These are phyloP conservation scores for Pestalotiopsis sp. DNA, from an alignment of 2,329 filamentous ascomycete genomes.

Conservation along the genomic window DNA sequence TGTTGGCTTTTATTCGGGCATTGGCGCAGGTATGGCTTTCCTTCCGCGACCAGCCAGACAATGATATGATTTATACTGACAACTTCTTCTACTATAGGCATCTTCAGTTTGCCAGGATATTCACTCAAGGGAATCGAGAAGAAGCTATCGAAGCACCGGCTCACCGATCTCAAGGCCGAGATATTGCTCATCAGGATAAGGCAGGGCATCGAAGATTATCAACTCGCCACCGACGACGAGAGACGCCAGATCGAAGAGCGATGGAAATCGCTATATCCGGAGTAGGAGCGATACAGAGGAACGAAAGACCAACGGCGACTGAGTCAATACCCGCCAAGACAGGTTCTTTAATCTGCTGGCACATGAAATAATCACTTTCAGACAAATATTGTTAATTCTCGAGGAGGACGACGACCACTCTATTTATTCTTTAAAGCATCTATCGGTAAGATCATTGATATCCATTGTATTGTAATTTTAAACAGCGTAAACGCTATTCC, in stretches of 20 bases:
- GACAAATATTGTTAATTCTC: too few species aligned
- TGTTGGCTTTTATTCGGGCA: slow-evolving; percentile 79
- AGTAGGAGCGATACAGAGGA: too few species aligned
- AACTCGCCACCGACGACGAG: not conserved
- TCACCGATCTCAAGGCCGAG: slow-evolving; percentile 10
- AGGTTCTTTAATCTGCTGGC: too few species aligned
- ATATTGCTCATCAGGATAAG: not conserved
- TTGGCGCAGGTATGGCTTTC: slow-evolving; percentile 66
- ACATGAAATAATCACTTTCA: too few species aligned
- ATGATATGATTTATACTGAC: not conserved
- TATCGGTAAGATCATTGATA: too few species aligned
- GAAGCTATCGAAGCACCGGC: not conserved
- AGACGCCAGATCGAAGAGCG: not conserved
- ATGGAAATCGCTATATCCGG: not conserved
- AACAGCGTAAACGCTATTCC: too few species aligned
- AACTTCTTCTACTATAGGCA: not conserved
- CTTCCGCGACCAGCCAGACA: not conserved
- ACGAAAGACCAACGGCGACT: too few species aligned
- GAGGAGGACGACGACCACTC: too few species aligned
- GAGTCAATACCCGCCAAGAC: too few species aligned
- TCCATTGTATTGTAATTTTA: too few species aligned
- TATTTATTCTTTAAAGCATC: too few species aligned
- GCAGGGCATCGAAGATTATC: not conserved
- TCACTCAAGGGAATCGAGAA: slow-evolving; percentile 10
- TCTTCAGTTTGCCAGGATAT: slow-evolving; percentile 6